Percentiles rank a stretch among this genome's conserved stretches.
These are phyloP conservation scores for Kodamaea laetipori DNA, from an alignment of 805 yeast species.

Conservation along the genomic window DNA sequence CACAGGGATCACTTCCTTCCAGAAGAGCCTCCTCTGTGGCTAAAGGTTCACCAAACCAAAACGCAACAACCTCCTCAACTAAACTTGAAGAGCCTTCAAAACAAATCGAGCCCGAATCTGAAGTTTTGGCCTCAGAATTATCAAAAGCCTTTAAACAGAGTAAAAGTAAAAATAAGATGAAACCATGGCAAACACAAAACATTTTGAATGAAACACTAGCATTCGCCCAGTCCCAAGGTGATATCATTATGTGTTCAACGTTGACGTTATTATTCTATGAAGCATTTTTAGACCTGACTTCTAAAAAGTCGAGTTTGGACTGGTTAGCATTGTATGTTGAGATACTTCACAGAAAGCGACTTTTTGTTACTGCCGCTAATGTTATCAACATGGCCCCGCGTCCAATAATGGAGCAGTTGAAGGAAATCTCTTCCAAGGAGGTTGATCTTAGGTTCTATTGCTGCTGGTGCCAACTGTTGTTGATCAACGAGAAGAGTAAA, in stretches of 20 bases:
- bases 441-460: slow-evolving; percentile 54
- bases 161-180: slow-evolving; percentile 13
- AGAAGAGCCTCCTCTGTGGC: slow-evolving; percentile 24
- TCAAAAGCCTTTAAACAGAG: slow-evolving; percentile 8
- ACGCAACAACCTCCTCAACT: slow-evolving; percentile 9
- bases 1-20: slow-evolving; percentile 18
- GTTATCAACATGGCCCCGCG: slow-evolving; percentile 48
- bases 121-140: slow-evolving; percentile 17
- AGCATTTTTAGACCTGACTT: slow-evolving; percentile 20
- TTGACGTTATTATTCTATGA: slow-evolving; percentile 56
- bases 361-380: slow-evolving; percentile 60
- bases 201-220: slow-evolving; percentile 54
- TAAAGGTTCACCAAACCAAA: slow-evolving; percentile 9
- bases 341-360: slow-evolving; percentile 47
- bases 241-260: slow-evolving; percentile 60
- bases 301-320: slow-evolving; percentile 47
- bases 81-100: neutral
- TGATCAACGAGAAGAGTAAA: slow-evolving; percentile 60
- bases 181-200: slow-evolving; percentile 60
- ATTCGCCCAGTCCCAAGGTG: slow-evolving; percentile 63
- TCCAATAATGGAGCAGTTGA: slow-evolving; percentile 28
- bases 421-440: slow-evolving; percentile 37
- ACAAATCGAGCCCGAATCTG: slow-evolving; percentile 8
- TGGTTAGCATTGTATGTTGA: slow-evolving; percentile 60
- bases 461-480: slow-evolving; percentile 57